Conservation (phyloP, 202 grass and related monocot genomes). For the Brachypodium distachyon region DNA sequence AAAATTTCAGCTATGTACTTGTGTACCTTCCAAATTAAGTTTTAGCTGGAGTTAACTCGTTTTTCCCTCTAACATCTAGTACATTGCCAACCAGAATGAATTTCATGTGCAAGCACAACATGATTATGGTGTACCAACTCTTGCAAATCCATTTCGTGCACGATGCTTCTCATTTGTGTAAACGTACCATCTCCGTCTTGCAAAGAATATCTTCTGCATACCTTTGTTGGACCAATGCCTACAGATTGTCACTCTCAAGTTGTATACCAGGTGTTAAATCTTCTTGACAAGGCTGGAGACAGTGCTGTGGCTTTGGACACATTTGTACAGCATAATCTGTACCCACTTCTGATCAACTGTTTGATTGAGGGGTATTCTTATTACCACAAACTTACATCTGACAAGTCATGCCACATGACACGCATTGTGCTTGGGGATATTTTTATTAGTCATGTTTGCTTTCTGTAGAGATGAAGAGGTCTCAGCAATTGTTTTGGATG, state of each 20-base stretch:
- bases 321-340: slow-evolving; percentile 65
- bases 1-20: background rate
- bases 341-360: slow-evolving; percentile 69
- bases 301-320: slow-evolving; percentile 37
- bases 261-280: slow-evolving; percentile 52
- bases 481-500: slow-evolving; percentile 43
- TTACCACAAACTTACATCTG: background rate
- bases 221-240: background rate
- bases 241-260: slow-evolving; percentile 1
- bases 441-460: background rate
- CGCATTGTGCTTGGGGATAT: background rate
- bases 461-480: slow-evolving; percentile 67
- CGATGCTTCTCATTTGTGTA: background rate
- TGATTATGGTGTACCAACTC: background rate
- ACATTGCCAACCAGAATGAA: background rate
- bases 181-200: background rate
- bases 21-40: background rate
- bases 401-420: background rate
- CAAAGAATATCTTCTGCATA: background rate
- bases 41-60: background rate
- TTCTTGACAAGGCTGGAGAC: slow-evolving; percentile 64
- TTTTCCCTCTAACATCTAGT: background rate
- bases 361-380: slow-evolving; percentile 70
- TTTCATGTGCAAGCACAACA: background rate
- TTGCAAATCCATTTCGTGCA: background rate